These are phyloP conservation scores for Obba rivulosa DNA, from an alignment of 768 basidiomycete genomes.

Conservation along the genomic window DNA sequence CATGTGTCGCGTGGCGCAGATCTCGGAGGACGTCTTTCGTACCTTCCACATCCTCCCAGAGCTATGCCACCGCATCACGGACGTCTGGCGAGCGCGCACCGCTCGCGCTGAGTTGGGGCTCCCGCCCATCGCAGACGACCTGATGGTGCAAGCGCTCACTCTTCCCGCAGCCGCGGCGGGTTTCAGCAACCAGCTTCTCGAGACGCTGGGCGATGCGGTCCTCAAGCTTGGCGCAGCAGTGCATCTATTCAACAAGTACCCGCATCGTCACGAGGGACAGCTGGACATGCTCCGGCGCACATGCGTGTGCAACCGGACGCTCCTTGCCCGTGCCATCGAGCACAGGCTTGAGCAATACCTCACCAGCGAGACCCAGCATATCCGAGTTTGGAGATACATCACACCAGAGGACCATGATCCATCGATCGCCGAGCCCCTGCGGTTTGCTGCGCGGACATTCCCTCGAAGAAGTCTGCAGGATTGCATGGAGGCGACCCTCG, in stretches of 20 bases:
- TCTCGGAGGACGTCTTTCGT: slow-evolving; percentile 45
- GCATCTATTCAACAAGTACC: slow-evolving; percentile 71
- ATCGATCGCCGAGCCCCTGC: slow-evolving; percentile 19
- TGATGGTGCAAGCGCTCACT: slow-evolving; percentile 71
- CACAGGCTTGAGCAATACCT: slow-evolving; percentile 59
- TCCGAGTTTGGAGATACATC: slow-evolving; percentile 55
- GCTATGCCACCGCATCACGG: slow-evolving; percentile 61
- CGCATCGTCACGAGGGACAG: slow-evolving; percentile 80
- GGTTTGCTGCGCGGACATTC: slow-evolving; percentile 41
- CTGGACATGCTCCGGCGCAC: slow-evolving; percentile 59
- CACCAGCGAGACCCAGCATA: slow-evolving; percentile 49
- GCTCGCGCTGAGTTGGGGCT: slow-evolving; percentile 52
- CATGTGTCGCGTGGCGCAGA: slow-evolving; percentile 48
- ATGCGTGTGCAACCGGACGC: slow-evolving; percentile 63
- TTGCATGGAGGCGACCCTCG: slow-evolving; percentile 83
- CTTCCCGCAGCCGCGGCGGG: slow-evolving; percentile 57
- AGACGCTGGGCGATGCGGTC: slow-evolving; percentile 84
- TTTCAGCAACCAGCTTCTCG: slow-evolving; percentile 80
- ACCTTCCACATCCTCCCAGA: slow-evolving; percentile 59
- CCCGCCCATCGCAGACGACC: slow-evolving; percentile 50
- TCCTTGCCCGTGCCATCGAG: slow-evolving; percentile 63
- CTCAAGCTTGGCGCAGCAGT: slow-evolving; percentile 73
- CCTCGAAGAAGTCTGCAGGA: slow-evolving; percentile 76
- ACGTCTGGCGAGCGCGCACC: slow-evolving; percentile 52
- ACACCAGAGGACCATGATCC: slow-evolving; percentile 33